phyloP scores from a whole-genome alignment of 768 basidiomycete species.

The Austroboletus eburneus region DNA sequence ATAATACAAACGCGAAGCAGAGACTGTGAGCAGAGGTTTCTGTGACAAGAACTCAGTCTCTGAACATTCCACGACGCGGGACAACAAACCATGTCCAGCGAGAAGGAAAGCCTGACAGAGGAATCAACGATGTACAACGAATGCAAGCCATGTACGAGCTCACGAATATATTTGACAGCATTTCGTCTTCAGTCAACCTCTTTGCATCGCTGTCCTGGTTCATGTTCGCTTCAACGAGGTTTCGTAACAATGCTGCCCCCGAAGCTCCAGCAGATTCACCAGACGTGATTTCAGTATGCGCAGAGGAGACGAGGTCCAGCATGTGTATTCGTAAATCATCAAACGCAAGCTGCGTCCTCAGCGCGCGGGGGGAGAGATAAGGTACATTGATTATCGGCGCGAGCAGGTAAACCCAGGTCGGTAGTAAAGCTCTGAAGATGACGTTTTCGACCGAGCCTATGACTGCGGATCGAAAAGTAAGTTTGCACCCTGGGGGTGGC shows the following conservation, averaged over 20 bases:
- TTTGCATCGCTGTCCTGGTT: conserved; percentile 27
- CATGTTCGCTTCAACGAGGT: conserved; percentile 48
- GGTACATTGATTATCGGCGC: conserved; percentile 30
- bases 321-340: conserved; percentile 38
- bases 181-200: conserved; percentile 41
- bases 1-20: conserved; percentile 37
- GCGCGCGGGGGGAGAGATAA: conserved; percentile 30
- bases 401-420: conserved; percentile 31
- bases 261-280: conserved; percentile 19
- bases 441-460: conserved; percentile 17
- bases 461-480: conserved; percentile 38
- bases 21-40: conserved; percentile 48
- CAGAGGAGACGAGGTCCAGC: conserved; percentile 37
- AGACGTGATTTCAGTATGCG: conserved; percentile 33
- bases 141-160: conserved; percentile 9
- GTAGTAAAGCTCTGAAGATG: conserved; percentile 29
- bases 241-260: conserved; percentile 39
- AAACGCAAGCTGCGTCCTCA: conserved; percentile 30
- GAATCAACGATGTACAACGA: not conserved
- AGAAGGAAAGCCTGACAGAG: conserved; percentile 39
- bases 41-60: conserved; percentile 17
- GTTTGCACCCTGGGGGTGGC: conserved; percentile 28
- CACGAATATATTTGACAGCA: conserved; percentile 48
- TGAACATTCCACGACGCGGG: not conserved
- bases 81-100: conserved; percentile 43